These are phyloP conservation scores for Chaetomiaceae sp. DNA, from an alignment of 2,329 filamentous ascomycete species.

Conservation along the genomic window DNA sequence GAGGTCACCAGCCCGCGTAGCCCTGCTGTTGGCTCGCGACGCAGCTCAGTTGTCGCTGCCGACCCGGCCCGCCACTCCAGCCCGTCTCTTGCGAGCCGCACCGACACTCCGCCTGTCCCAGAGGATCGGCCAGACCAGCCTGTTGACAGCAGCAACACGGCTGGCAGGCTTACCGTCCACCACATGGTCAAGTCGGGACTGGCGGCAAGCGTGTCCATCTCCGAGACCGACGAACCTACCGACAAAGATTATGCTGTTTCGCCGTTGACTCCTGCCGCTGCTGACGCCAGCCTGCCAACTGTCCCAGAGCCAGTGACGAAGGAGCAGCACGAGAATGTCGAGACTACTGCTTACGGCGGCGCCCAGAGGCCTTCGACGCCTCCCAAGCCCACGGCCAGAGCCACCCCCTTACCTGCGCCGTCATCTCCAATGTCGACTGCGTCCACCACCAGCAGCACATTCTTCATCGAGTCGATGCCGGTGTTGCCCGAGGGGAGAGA, in stretches of 20 bases:
- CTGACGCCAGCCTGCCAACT: conserved; percentile 8
- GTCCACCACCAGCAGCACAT: conserved; percentile 25
- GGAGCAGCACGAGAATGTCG: conserved; percentile 13
- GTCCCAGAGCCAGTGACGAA: conserved; percentile 14
- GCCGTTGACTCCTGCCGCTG: conserved; percentile 15
- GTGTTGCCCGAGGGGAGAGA: conserved; percentile 35
- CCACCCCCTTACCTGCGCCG: conserved; percentile 32
- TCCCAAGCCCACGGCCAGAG: conserved; percentile 31
- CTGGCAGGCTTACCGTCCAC: conserved; percentile 14
- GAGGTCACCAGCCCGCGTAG: conserved; percentile 52
- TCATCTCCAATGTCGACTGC: conserved; percentile 25
- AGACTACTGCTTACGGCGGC: conserved; percentile 14
- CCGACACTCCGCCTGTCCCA: conserved; percentile 38
- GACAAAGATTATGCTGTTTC: conserved; percentile 18
- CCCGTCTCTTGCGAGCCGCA: conserved; percentile 38
- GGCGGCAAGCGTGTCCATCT: conserved; percentile 35
- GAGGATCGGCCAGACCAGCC: conserved; percentile 34
- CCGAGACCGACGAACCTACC: conserved; percentile 41
- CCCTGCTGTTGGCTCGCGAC: conserved; percentile 44
- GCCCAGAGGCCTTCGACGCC: conserved; percentile 26
- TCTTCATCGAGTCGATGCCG: conserved; percentile 33
- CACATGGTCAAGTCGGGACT: conserved; percentile 22
- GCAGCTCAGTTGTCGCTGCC: conserved; percentile 43
- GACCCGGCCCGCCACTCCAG: conserved; percentile 39
- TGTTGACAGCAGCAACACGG: conserved; percentile 17